Base-by-base conservation (phyloP, 2,329 filamentous ascomycete species). In the Penicillium sp. region DNA sequence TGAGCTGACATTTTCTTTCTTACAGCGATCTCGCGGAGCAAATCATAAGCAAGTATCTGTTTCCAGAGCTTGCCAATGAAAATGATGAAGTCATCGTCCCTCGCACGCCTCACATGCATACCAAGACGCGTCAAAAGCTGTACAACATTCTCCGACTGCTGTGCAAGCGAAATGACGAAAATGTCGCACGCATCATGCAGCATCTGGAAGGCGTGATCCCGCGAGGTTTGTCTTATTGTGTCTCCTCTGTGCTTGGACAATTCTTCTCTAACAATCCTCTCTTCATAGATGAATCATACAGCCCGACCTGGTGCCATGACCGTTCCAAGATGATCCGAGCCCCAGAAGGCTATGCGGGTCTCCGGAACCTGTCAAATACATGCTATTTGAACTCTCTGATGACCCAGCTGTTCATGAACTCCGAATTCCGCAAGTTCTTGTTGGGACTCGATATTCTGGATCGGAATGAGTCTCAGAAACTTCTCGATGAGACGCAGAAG, bases 351-450 rank as follows among this genome's bases (percentile, higher is more conserved):
- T 96, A 96, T 74, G 88, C 91, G n/a, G 95, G 95, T 1, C 79
- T 99, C n/a, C 86, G 86, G 60, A 99, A 99, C 71, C 84, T 97
- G 17, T 95, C 92, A 10, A 97, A 97, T 74, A 98, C 96, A 0
- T 99, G 95, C 78, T 99, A 99, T 75, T 85, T 98, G 73, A 99
- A 99, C 75, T 98, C 95, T 0, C 82, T 99, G 0, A 85, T 98
- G 63, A 94, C 93, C 0, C 95, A 99, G 73, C 86, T 99, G 0
- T 99, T 94, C 81, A 98, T 97, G 92, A 98, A 99, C 73, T 80
- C 91, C 17, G 85, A 88, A 7, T 98, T 99, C 72, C 89, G 95
- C 19, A 84, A 86, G 17, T 97, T 98, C 76, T 91, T 99, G 68
- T 83, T 98, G 63, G 78, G 82, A 60, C 82, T 86, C n/a, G 77